Percentiles rank a stretch among this genome's conserved stretches.
These are phyloP conservation scores for Pseudocercospora eumusae DNA, from an alignment of 2,329 filamentous ascomycete species.

Conservation along the genomic window DNA sequence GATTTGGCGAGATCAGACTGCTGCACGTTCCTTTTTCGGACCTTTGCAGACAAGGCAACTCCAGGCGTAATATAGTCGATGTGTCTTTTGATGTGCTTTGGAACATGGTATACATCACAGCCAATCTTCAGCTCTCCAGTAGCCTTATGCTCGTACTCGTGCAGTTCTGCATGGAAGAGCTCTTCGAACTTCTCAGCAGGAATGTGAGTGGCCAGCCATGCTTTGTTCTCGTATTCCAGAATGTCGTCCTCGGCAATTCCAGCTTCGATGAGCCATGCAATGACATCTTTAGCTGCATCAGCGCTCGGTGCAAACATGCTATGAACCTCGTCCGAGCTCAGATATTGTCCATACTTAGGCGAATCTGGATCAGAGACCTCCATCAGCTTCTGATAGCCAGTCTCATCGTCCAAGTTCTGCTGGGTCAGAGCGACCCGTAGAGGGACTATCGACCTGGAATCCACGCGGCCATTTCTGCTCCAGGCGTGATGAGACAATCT, in stretches of 20 bases:
- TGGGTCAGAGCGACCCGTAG: slow-evolving; percentile 32
- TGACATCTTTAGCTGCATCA: slow-evolving; percentile 47
- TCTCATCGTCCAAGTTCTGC: slow-evolving; percentile 27
- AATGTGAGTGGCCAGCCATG: slow-evolving; percentile 47
- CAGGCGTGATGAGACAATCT: slow-evolving; percentile 28
- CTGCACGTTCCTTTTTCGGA: neutral
- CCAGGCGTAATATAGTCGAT: slow-evolving; percentile 60
- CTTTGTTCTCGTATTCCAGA: slow-evolving; percentile 51
- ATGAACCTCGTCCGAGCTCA: slow-evolving; percentile 41
- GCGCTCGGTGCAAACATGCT: slow-evolving; percentile 45
- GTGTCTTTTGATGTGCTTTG: slow-evolving; percentile 47
- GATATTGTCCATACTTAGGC: slow-evolving; percentile 41
- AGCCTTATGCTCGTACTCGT: slow-evolving; percentile 35
- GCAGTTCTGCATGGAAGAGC: slow-evolving; percentile 45
- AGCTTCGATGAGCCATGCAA: slow-evolving; percentile 55
- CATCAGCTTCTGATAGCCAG: slow-evolving; percentile 34
- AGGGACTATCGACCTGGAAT: slow-evolving; percentile 38
- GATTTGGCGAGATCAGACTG: neutral
- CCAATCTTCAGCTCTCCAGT: slow-evolving; percentile 41
- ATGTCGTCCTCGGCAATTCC: slow-evolving; percentile 55
- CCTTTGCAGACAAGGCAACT: slow-evolving; percentile 47
- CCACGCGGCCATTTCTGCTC: slow-evolving; percentile 41
- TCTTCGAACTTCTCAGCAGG: slow-evolving; percentile 42
- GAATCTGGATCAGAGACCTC: slow-evolving; percentile 39
- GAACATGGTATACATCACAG: slow-evolving; percentile 45